Percentiles rank a stretch among this genome's conserved stretches.
These are phyloP conservation scores for Hordeum pubiflorum DNA, from an alignment of 202 grass and related monocot species.

Conservation along the genomic window DNA sequence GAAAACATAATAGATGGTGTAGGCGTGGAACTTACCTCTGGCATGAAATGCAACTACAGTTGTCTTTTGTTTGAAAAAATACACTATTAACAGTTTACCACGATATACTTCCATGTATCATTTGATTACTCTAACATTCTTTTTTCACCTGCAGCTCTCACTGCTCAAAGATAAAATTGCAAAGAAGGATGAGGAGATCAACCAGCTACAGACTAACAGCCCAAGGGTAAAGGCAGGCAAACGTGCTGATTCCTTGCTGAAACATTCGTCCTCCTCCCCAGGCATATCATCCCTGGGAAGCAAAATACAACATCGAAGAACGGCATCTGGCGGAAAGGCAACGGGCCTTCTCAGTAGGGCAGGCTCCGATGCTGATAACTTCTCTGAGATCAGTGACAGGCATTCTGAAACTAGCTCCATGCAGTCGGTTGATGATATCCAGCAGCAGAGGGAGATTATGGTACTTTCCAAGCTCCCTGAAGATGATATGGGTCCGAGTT, in stretches of 20 bases:
- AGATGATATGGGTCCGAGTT: slow-evolving; percentile 20
- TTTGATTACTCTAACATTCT: slow-evolving; percentile 6
- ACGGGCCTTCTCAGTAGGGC: slow-evolving; percentile 30
- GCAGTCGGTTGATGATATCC: slow-evolving; percentile 48
- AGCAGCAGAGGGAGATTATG: slow-evolving; percentile 26
- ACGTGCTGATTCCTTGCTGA: slow-evolving; percentile 39
- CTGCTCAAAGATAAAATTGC: slow-evolving; percentile 73
- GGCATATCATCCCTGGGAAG: slow-evolving; percentile 46
- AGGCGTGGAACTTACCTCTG: not conserved
- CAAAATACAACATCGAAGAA: slow-evolving; percentile 37
- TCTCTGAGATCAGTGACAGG: slow-evolving; percentile 56
- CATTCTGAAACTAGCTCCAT: slow-evolving; percentile 68
- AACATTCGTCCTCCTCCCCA: slow-evolving; percentile 72
- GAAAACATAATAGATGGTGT: not conserved
- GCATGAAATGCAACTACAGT: not conserved
- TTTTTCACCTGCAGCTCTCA: slow-evolving; percentile 45
- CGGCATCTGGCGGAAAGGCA: slow-evolving; percentile 28
- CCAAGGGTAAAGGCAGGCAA: slow-evolving; percentile 35
- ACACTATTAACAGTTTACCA: not conserved
- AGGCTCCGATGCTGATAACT: slow-evolving; percentile 55
- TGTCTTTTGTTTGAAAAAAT: not conserved
- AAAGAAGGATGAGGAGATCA: slow-evolving; percentile 84
- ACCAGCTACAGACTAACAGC: slow-evolving; percentile 45
- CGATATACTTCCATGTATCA: not conserved
- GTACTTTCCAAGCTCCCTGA: slow-evolving; percentile 20